Percentiles rank a stretch among this genome's conserved stretches.
Conservation (phyloP, 1,284 basidiomycete genomes). For the Trichosporon coremiiforme region DNA sequence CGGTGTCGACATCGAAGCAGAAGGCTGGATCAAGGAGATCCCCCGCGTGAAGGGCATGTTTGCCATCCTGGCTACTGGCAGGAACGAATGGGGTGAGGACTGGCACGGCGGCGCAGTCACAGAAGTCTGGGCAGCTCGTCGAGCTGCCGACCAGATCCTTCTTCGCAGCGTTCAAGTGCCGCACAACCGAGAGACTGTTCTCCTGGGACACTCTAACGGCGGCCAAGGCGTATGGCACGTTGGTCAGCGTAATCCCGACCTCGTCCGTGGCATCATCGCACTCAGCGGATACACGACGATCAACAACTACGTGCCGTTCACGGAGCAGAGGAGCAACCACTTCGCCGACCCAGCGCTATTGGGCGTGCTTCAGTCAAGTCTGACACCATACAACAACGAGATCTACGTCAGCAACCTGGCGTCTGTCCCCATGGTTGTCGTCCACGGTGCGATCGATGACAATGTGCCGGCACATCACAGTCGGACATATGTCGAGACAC, state of each 20-base stretch:
- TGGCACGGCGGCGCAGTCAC: slow-evolving; percentile 53
- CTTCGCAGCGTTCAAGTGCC: not conserved
- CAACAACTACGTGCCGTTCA: slow-evolving; percentile 76
- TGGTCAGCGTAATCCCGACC: slow-evolving; percentile 73
- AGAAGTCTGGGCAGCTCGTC: slow-evolving; percentile 47
- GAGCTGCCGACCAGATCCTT: slow-evolving; percentile 28
- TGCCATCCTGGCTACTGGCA: slow-evolving; percentile 50
- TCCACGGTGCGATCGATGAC: slow-evolving; percentile 68
- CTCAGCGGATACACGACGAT: slow-evolving; percentile 80
- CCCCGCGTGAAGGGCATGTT: slow-evolving; percentile 38
- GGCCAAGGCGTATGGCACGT: slow-evolving; percentile 86
- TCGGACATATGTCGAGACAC: slow-evolving; percentile 37
- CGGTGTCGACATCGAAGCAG: slow-evolving; percentile 42
- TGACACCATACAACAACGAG: slow-evolving; percentile 83
- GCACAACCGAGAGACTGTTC: slow-evolving; percentile 24
- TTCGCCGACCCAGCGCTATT: slow-evolving; percentile 73
- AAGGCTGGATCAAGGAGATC: slow-evolving; percentile 39
- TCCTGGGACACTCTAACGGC: slow-evolving; percentile 89
- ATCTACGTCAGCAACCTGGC: slow-evolving; percentile 75
- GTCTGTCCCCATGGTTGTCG: slow-evolving; percentile 66
- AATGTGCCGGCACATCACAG: slow-evolving; percentile 54
- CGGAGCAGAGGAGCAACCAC: slow-evolving; percentile 59
- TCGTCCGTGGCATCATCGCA: slow-evolving; percentile 70
- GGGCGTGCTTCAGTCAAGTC: slow-evolving; percentile 69
- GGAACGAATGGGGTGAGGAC: slow-evolving; percentile 56